Percentiles rank a stretch among this genome's conserved stretches.
Evolutionary conservation across 2,329 filamentous ascomycete species (phyloP).

Genomic region (Sarocladium strictum): DNA sequence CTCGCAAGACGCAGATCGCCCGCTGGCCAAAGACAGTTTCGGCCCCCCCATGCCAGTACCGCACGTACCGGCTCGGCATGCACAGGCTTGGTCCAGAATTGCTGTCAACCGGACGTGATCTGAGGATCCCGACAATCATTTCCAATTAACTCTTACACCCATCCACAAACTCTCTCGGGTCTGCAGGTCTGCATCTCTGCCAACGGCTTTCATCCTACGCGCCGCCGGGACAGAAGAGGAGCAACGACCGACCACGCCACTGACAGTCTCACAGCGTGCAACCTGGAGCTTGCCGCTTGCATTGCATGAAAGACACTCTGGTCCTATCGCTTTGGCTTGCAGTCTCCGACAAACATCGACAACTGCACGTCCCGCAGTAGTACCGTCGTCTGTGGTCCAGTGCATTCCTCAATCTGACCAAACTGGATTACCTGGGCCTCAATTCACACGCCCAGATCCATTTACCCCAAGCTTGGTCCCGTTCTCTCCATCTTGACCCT

Average conservation of each 20-base stretch:
- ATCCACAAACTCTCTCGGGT: neutral
- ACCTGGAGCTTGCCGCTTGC: neutral
- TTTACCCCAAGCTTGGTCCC: constrained; percentile 1
- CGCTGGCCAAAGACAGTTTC: neutral
- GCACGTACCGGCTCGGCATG: constrained; percentile 5
- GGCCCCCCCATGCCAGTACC: neutral
- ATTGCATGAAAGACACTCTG: constrained; percentile 1
- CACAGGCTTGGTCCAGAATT: constrained; percentile 8
- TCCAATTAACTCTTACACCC: neutral
- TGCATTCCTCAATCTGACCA: neutral
- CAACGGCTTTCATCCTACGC: neutral
- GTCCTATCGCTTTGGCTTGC: neutral
- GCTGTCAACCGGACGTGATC: neutral
- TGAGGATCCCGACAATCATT: constrained; percentile 1
- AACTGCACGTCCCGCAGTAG: neutral
- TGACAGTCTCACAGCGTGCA: neutral
- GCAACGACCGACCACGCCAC: neutral
- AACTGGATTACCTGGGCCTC: neutral
- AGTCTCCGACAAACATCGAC: neutral
- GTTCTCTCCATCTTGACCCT: neutral
- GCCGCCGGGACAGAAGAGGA: neutral
- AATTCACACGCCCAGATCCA: neutral
- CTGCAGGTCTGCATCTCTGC: neutral
- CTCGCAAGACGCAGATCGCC: neutral
- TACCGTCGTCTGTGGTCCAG: neutral